A percentile compares a stretch with the other conserved stretches of the same genome.
Evolutionary conservation across 1,284 basidiomycete species (phyloP).

Genomic region (Agroathelia rolfsii): DNA sequence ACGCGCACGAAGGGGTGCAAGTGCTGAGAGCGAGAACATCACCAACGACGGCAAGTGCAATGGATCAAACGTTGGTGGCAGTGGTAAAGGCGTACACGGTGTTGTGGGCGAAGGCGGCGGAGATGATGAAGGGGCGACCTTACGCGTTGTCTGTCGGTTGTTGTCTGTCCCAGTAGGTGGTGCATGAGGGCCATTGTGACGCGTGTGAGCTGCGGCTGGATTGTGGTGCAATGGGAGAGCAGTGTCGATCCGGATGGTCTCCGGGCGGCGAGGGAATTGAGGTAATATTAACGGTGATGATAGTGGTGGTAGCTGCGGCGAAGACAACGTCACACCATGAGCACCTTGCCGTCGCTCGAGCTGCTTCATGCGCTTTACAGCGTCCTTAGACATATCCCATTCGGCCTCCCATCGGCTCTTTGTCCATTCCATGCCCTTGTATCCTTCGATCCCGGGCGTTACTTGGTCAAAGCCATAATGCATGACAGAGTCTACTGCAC

Average conservation of each 20-base stretch:
- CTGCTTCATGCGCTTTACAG: conserved; percentile 29
- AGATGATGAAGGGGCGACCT: conserved; percentile 2
- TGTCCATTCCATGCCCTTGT: conserved; percentile 29
- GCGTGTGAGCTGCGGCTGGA: no score
- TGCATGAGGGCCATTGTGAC: no score
- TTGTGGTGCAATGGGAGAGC: no score
- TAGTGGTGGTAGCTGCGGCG: conserved; percentile 11
- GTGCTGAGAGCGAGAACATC: conserved; percentile 35
- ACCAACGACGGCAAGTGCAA: conserved; percentile 38
- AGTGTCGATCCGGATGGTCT: no score
- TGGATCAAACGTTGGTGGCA: conserved; percentile 28
- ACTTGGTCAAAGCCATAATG: conserved; percentile 6
- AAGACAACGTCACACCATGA: conserved; percentile 11
- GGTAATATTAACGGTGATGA: no score
- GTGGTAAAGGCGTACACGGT: conserved; percentile 10
- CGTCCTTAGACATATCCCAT: conserved; percentile 55
- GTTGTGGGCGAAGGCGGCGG: conserved; percentile 10
- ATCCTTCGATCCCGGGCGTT: conserved; percentile 14
- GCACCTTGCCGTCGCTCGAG: neutral
- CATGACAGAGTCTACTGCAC: conserved; percentile 25
- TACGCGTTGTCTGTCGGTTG: conserved; percentile 6
- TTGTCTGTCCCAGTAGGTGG: no score
- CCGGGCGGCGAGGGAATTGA: no score
- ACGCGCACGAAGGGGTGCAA: conserved; percentile 22
- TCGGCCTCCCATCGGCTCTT: conserved; percentile 54